Conservation (phyloP, 371 early-diverging fungal genomes). For the Catenaria anguillulae region DNA sequence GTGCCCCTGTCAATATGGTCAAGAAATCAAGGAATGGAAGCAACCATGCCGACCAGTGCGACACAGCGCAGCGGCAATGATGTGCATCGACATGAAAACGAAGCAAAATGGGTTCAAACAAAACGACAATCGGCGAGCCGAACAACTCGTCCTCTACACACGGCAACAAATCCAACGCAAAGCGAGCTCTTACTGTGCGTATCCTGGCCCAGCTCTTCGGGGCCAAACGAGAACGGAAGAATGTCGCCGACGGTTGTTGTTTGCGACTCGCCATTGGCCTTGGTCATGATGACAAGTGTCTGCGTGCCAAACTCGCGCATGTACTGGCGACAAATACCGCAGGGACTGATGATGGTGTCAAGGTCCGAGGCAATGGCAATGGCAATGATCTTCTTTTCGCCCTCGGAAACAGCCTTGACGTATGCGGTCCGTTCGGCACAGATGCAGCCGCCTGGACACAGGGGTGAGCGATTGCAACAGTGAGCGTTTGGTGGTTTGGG, state of each 20-base stretch:
- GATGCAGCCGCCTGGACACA: slow-evolving; percentile 47
- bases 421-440: slow-evolving; percentile 76
- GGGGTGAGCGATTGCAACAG: slow-evolving; percentile 20
- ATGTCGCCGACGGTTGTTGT: slow-evolving; percentile 34
- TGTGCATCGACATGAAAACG: no score
- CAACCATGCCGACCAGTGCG: no score
- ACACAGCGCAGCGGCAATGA: no score
- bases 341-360: slow-evolving; percentile 46
- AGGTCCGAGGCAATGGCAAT: slow-evolving; percentile 43
- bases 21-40: no score
- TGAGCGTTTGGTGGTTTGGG: not conserved
- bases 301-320: slow-evolving; percentile 57
- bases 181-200: no score
- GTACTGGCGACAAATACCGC: slow-evolving; percentile 74
- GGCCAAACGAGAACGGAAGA: slow-evolving; percentile 46
- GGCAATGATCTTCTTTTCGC: slow-evolving; percentile 44
- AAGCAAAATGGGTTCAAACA: no score
- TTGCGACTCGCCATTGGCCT: slow-evolving; percentile 31
- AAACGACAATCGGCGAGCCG: no score
- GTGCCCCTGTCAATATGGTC: no score
- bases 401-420: slow-evolving; percentile 64
- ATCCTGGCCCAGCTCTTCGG: slow-evolving; percentile 36
- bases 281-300: slow-evolving; percentile 40
- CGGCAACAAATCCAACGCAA: no score
- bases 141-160: no score